These are phyloP conservation scores for Aspergillus phoenicis DNA, from an alignment of 2,329 filamentous ascomycete species.

Conservation along the genomic window DNA sequence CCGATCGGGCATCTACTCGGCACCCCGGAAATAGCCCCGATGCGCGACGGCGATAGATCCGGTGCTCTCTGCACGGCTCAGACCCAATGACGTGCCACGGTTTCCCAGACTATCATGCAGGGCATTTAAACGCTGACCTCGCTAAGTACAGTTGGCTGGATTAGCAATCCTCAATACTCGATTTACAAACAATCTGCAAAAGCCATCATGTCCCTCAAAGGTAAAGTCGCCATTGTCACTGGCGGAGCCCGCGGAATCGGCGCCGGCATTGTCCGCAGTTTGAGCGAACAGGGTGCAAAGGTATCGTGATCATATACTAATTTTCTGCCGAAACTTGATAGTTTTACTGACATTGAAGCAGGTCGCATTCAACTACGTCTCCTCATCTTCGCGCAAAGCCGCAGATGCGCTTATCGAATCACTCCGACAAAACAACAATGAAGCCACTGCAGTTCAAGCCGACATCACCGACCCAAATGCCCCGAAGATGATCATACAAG, in stretches of 20 bases:
- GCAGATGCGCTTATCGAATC: slow-evolving; percentile 16
- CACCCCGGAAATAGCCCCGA: background rate
- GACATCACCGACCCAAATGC: slow-evolving; percentile 15
- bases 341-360: background rate
- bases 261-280: slow-evolving; percentile 18
- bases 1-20: background rate
- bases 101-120: background rate
- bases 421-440: slow-evolving; percentile 5
- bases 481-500: slow-evolving; percentile 16
- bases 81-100: too few species aligned
- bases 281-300: slow-evolving; percentile 19
- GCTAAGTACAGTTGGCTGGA: background rate
- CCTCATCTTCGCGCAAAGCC: slow-evolving; percentile 13
- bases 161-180: background rate
- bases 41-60: slow-evolving; percentile 7
- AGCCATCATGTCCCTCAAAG: slow-evolving; percentile 19
- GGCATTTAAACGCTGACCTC: background rate
- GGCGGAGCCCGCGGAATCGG: slow-evolving; percentile 24
- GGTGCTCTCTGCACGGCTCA: background rate
- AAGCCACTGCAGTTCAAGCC: slow-evolving; percentile 19
- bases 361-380: slow-evolving; percentile 24
- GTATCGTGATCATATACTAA: background rate
- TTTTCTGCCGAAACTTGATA: too few species aligned
- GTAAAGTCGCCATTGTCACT: slow-evolving; percentile 24
- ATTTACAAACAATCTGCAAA: background rate